Evolutionary conservation across 2,329 filamentous ascomycete genomes (phyloP), one percentile per base, ranked within the genome.

Genomic region (Fusarium ambrosium): DNA sequence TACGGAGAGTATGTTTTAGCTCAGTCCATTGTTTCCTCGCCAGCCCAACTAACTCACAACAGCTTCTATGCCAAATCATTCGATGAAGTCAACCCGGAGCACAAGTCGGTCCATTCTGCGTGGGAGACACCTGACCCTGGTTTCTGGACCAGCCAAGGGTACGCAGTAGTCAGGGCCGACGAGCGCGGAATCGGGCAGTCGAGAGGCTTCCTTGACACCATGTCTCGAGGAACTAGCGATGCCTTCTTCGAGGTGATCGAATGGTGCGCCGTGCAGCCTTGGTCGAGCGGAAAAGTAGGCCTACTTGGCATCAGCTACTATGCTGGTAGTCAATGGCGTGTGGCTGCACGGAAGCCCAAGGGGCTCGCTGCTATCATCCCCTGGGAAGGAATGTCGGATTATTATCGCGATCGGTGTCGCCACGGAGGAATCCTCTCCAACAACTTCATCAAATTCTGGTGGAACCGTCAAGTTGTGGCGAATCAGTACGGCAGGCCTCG

Each of bases 401-500:
- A 37, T 16, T 60, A 60, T 32, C 56, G 56, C 9, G 56, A 60
- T 22, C 32, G 32, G 14, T 32, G 56, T 39, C 65, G 59, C 8
- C 65, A 64, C 4, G 65, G 65, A n/a, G 65, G 65, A 4, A 68
- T 68, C 13, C 14, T 51, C 13, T 45, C 51, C n/a, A 68, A 37
- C 8, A 22, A 20, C 7, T 63, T 58, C 32, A 37, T 63, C 41
- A 29, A 66, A 6, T 58, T 39, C 14, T 66, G 62, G 58, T 68
- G 34, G 22, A 55, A 64, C 10, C 59, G 62, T 3, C 70, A 75
- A 36, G 39, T 69, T n/a, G 60, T 27, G 16, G 36, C 65, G 9
- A 93, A 93, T 78, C 92, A 94, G 79, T 93, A 93, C 73, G 92
- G 92, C 0, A 85, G 84, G 16, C 84, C 86, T 8, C 22, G 24